Evolutionary conservation across 1,284 basidiomycete species (phyloP).

Genomic region (Porogramme epimiltina): DNA sequence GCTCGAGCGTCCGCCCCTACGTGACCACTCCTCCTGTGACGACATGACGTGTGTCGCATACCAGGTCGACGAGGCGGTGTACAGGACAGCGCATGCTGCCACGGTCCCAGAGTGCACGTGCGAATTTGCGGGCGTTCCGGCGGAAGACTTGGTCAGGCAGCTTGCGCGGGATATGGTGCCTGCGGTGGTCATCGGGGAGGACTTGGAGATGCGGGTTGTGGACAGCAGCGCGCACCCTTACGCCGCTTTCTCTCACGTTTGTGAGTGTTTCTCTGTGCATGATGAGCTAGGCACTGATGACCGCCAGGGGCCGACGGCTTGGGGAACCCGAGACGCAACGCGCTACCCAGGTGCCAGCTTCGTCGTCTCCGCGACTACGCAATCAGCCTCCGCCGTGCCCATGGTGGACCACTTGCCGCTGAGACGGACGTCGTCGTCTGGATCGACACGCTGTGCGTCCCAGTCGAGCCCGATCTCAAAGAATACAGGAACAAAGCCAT

Average conservation of each 20-base stretch:
- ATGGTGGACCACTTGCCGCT: not conserved
- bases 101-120: too few species aligned
- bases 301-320: slow-evolving; percentile 3
- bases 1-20: too few species aligned
- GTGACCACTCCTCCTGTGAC: too few species aligned
- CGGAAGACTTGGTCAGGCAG: too few species aligned
- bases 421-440: not conserved
- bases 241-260: not conserved
- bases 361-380: not conserved
- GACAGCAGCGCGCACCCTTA: not conserved
- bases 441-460: slow-evolving; percentile 6
- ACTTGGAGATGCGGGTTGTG: not conserved
- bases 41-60: too few species aligned
- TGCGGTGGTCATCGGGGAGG: not conserved
- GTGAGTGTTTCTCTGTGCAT: not conserved
- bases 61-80: too few species aligned
- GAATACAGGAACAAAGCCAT: slow-evolving; percentile 1
- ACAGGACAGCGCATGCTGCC: too few species aligned
- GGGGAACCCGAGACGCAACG: slow-evolving; percentile 2
- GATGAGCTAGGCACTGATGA: not conserved
- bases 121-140: too few species aligned
- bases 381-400: not conserved
- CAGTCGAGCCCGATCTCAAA: not conserved
- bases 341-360: slow-evolving; percentile 5
- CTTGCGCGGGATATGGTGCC: not conserved